A percentile compares a stretch with the other conserved stretches of the same genome.
phyloP scores from a whole-genome alignment of 2,329 filamentous ascomycete genomes.

The Blastomyces gilchristii region DNA sequence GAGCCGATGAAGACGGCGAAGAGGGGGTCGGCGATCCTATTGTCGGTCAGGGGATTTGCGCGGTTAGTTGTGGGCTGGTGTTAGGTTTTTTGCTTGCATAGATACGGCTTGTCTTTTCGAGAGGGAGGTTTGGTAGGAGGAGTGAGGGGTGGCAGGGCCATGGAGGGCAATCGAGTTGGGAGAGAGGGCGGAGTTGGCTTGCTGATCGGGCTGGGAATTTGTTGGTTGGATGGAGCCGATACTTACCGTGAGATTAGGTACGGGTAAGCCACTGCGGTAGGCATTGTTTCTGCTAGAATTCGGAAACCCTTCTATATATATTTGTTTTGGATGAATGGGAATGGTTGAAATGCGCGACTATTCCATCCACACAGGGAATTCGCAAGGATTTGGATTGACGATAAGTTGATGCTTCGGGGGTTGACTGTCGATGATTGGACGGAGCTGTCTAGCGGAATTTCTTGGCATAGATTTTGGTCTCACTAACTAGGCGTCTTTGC shows the following conservation, averaged over 20 bases:
- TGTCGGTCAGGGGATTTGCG: constrained; percentile 17
- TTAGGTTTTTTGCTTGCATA: not conserved
- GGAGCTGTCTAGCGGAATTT: too few species aligned
- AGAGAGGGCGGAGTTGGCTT: not conserved
- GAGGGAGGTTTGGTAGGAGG: not conserved
- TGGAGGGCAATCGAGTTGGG: not conserved
- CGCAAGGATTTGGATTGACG: too few species aligned
- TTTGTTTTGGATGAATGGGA: not conserved
- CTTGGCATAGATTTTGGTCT: too few species aligned
- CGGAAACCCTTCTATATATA: not conserved
- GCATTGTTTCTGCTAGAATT: not conserved
- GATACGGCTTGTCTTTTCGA: not conserved
- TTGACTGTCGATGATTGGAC: too few species aligned
- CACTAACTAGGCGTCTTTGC: too few species aligned
- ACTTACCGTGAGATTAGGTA: constrained; percentile 36
- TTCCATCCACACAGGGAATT: not conserved
- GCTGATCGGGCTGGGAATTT: not conserved
- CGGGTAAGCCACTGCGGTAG: constrained; percentile 15
- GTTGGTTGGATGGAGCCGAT: not conserved
- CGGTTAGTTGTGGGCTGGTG: not conserved
- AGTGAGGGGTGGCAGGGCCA: not conserved
- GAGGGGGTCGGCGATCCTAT: constrained; percentile 43
- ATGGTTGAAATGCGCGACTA: not conserved
- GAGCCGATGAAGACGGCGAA: constrained; percentile 46
- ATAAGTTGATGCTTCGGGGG: too few species aligned